Evolutionary conservation across 148 eudicot species (phyloP).

Genomic region (Chenopodium berlandieri): DNA sequence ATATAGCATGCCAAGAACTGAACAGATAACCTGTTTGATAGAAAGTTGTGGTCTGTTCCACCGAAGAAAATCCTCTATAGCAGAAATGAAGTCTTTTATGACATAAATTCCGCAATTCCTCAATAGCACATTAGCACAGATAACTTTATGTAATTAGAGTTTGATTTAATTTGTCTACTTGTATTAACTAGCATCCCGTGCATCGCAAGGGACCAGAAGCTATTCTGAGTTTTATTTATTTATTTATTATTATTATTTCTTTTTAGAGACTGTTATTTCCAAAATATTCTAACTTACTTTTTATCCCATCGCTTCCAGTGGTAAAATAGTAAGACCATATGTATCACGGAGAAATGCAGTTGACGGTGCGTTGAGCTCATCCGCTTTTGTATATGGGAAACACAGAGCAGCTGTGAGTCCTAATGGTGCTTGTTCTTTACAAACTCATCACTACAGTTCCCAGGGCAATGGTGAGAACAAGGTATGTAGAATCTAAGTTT

Average conservation of each 20-base stretch:
- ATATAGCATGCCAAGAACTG: not conserved
- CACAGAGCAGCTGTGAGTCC: slow-evolving; percentile 12
- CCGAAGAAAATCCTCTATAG: not conserved
- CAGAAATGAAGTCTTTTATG: not conserved
- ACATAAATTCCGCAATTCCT: too few relatives aligned
- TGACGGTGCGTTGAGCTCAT: slow-evolving; percentile 22
- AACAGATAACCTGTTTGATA: not conserved
- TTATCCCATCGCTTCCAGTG: slow-evolving; percentile 25
- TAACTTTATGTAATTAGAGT: not conserved
- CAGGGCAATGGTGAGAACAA: slow-evolving; percentile 20
- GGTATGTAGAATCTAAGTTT: slow-evolving; percentile 25
- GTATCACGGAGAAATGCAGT: slow-evolving; percentile 14
- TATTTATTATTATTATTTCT: too few relatives aligned
- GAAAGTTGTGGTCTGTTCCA: not conserved
- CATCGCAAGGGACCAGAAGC: not conserved
- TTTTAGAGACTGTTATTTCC: not conserved
- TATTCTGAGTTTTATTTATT: not conserved
- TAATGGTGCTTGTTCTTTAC: slow-evolving; percentile 18
- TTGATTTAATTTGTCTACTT: not conserved
- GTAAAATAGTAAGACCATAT: slow-evolving; percentile 24
- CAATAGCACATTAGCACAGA: too few relatives aligned
- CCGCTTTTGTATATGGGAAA: slow-evolving; percentile 9
- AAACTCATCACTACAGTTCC: slow-evolving; percentile 34
- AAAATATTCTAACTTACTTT: not conserved
- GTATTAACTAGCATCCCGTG: not conserved